Evolutionary conservation across 1,284 basidiomycete species (phyloP).

Genomic region (Ustanciosporium gigantosporum): DNA sequence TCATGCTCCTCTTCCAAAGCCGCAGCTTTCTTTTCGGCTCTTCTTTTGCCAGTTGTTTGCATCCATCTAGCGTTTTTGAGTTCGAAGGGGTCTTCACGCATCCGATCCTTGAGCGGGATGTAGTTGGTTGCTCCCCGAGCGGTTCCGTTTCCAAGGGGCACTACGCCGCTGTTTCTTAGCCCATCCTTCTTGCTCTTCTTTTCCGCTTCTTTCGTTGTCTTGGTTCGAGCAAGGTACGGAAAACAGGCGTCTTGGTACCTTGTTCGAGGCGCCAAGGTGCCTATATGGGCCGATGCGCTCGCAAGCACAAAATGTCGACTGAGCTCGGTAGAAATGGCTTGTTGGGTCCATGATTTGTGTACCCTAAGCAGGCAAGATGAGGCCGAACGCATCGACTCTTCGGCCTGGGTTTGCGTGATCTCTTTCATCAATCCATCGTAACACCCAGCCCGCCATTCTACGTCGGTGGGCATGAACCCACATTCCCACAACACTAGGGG

Average conservation of each 20-base stretch:
- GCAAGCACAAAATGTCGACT: slow-evolving; percentile 51
- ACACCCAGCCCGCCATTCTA: slow-evolving; percentile 75
- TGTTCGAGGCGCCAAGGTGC: slow-evolving; percentile 7
- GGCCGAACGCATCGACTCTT: slow-evolving; percentile 3
- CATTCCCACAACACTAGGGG: slow-evolving; percentile 93
- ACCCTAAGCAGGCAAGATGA: slow-evolving; percentile 6
- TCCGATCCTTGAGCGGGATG: slow-evolving; percentile 2
- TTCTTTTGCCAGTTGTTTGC: slow-evolving; percentile 4
- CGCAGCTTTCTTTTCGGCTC: slow-evolving; percentile 1
- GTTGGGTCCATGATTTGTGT: slow-evolving; percentile 47
- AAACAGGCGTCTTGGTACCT: slow-evolving; percentile 6
- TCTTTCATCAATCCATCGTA: slow-evolving; percentile 60
- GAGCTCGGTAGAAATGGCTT: slow-evolving; percentile 43
- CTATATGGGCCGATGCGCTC: slow-evolving; percentile 1
- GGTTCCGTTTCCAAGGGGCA: slow-evolving; percentile 28
- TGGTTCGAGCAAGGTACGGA: slow-evolving; percentile 3
- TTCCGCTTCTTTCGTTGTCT: neutral
- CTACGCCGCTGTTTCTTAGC: neutral
- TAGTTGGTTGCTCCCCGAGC: slow-evolving; percentile 18
- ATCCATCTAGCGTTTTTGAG: slow-evolving; percentile 30
- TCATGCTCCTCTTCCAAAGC: no score
- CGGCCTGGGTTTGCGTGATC: neutral
- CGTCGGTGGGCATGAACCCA: slow-evolving; percentile 71
- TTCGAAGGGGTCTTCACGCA: slow-evolving; percentile 22
- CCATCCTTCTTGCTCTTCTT: neutral